Conservation (phyloP, 2,329 filamentous ascomycete genomes). For the Cyanodermella asteris region DNA sequence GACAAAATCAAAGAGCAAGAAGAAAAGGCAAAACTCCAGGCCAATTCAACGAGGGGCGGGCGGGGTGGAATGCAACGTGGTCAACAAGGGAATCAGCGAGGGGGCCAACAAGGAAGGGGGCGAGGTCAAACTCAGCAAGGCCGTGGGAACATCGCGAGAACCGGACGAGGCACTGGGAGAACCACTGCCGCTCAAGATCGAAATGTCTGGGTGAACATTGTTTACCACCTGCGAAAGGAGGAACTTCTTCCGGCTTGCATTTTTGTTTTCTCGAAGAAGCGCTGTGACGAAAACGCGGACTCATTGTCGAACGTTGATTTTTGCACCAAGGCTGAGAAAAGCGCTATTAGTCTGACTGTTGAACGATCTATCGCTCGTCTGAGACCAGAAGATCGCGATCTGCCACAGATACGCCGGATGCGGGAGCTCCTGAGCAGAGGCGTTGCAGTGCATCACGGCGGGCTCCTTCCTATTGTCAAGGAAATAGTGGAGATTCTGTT, state of each 20-base stretch:
- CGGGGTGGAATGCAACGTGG: slow-evolving; percentile 19
- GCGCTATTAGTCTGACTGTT: slow-evolving; percentile 90
- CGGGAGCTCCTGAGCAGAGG: slow-evolving; percentile 69
- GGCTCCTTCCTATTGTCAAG: slow-evolving; percentile 86
- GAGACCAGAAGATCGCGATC: slow-evolving; percentile 65
- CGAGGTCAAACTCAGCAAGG: slow-evolving; percentile 34
- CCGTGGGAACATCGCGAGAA: slow-evolving; percentile 71
- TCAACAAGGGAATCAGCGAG: slow-evolving; percentile 29
- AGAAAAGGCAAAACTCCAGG: slow-evolving; percentile 28
- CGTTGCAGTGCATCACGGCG: slow-evolving; percentile 90
- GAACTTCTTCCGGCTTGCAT: slow-evolving; percentile 81
- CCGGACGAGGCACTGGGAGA: slow-evolving; percentile 64
- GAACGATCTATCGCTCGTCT: slow-evolving; percentile 82
- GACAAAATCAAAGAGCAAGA: slow-evolving; percentile 44
- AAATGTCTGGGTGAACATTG: slow-evolving; percentile 88
- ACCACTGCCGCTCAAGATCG: slow-evolving; percentile 85
- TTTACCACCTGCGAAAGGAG: slow-evolving; percentile 73
- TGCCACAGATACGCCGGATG: slow-evolving; percentile 83
- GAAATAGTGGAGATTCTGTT: slow-evolving; percentile 95
- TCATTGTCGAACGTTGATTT: slow-evolving; percentile 90
- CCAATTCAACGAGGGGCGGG: slow-evolving; percentile 32
- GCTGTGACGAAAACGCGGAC: slow-evolving; percentile 92
- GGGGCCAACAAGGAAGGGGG: slow-evolving; percentile 32
- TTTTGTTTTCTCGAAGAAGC: slow-evolving; percentile 95
- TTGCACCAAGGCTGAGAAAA: slow-evolving; percentile 83